A percentile compares a stretch with the other conserved stretches of the same genome.
Evolutionary conservation across 2,329 filamentous ascomycete species (phyloP).

Genomic region (Aspergillus awamori): DNA sequence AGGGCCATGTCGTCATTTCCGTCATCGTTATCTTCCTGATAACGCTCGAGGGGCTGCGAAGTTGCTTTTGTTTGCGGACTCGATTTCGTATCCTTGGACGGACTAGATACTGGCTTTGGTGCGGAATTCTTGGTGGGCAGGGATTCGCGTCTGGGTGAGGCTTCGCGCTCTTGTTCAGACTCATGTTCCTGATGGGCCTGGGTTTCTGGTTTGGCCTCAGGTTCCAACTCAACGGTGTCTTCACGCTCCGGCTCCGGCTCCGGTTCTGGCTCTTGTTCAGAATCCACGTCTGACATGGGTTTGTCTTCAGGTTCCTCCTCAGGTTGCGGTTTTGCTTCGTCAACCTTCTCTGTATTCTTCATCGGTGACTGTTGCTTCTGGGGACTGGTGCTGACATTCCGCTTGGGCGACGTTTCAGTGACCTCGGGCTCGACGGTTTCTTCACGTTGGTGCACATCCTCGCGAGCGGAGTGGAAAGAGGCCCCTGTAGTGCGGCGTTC

Average conservation of each 20-base stretch:
- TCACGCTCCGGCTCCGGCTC: background rate
- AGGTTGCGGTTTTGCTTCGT: slow-evolving; percentile 8
- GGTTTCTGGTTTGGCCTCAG: background rate
- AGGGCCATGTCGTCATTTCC: slow-evolving; percentile 37
- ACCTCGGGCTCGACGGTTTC: slow-evolving; percentile 44
- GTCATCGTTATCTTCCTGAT: slow-evolving; percentile 26
- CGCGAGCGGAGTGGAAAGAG: slow-evolving; percentile 52
- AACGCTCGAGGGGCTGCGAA: slow-evolving; percentile 13
- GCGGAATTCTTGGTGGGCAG: background rate
- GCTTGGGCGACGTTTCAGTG: slow-evolving; percentile 30
- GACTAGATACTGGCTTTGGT: slow-evolving; percentile 13
- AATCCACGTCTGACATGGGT: slow-evolving; percentile 4
- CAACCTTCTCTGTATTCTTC: slow-evolving; percentile 13
- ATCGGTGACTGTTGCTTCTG: slow-evolving; percentile 15
- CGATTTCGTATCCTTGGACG: slow-evolving; percentile 12
- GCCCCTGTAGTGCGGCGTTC: slow-evolving; percentile 46
- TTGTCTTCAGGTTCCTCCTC: slow-evolving; percentile 5
- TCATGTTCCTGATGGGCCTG: background rate
- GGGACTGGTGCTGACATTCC: slow-evolving; percentile 21
- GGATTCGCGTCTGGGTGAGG: background rate
- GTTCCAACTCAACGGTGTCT: background rate
- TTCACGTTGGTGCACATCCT: slow-evolving; percentile 39
- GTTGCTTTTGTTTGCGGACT: slow-evolving; percentile 23
- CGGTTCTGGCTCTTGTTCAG: slow-evolving; percentile 2
- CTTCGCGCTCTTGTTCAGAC: background rate